phyloP scores from a whole-genome alignment of 345 rosid genomes.

The Salix caprea region DNA sequence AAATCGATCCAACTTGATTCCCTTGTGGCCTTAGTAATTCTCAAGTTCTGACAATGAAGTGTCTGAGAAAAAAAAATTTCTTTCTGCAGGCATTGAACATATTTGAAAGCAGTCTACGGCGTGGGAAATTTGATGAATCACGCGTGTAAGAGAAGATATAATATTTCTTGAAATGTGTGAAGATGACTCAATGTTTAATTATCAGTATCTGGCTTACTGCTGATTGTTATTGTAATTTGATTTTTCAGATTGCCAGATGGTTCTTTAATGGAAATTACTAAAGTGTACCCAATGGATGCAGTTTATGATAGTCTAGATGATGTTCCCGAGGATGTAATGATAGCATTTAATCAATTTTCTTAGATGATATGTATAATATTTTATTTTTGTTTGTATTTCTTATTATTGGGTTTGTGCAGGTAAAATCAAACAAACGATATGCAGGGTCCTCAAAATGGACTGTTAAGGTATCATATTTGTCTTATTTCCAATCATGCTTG shows the following conservation, averaged over 20 bases:
- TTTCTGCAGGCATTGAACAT: slow-evolving; percentile 75
- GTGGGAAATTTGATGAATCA: slow-evolving; percentile 88
- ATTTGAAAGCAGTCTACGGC: slow-evolving; percentile 84
- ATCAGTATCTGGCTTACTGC: not conserved
- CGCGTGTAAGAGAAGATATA: slow-evolving; percentile 54
- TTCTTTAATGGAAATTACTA: slow-evolving; percentile 79
- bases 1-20: not conserved
- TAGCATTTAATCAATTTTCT: not conserved
- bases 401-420: slow-evolving; percentile 38
- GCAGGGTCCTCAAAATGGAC: slow-evolving; percentile 88
- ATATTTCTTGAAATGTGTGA: not conserved
- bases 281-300: slow-evolving; percentile 87
- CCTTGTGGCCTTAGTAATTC: not conserved
- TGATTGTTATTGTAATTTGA: slow-evolving; percentile 2
- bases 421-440: slow-evolving; percentile 75
- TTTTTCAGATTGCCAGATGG: slow-evolving; percentile 78
- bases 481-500: not conserved
- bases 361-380: not conserved
- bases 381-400: not conserved
- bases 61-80: not conserved
- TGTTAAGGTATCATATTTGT: slow-evolving; percentile 50
- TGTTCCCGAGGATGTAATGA: slow-evolving; percentile 79
- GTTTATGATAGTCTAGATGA: slow-evolving; percentile 71
- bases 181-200: not conserved
- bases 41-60: slow-evolving; percentile 8